Evolutionary conservation across 176 grass and related monocot species (phyloP).

Genomic region (Dactylis glomerata): DNA sequence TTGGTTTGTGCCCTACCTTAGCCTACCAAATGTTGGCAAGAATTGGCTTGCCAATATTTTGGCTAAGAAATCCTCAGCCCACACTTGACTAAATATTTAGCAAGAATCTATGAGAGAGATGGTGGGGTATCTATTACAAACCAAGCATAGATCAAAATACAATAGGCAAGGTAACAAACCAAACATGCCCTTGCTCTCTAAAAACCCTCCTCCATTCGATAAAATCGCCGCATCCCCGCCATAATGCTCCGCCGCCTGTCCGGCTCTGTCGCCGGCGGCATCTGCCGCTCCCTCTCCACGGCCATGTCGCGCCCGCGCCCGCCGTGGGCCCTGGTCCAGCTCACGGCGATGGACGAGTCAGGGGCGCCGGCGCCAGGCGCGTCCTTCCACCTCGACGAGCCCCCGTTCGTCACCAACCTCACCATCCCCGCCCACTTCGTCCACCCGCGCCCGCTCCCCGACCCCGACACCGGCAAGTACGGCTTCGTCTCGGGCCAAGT

Average conservation of each 20-base stretch:
- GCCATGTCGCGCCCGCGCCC: not conserved
- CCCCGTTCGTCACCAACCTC: not conserved
- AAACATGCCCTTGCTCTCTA: no score
- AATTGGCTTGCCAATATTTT: no score
- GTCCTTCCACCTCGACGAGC: not conserved
- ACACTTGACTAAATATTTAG: no score
- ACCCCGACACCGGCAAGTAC: not conserved
- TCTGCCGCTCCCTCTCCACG: constrained; percentile 13
- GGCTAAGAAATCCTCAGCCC: no score
- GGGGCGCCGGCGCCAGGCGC: constrained; percentile 2
- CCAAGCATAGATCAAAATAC: no score
- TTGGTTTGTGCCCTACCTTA: no score
- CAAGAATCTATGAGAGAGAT: no score
- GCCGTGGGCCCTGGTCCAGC: constrained; percentile 3
- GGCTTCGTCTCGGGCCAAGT: not conserved
- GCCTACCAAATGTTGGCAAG: no score
- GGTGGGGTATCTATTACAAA: no score
- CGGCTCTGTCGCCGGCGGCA: not conserved
- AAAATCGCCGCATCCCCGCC: not conserved
- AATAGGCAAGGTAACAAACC: no score
- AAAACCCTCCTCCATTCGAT: not conserved
- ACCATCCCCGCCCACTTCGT: constrained; percentile 15
- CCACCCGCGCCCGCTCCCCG: not conserved
- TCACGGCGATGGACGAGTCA: not conserved
- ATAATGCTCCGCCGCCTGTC: not conserved